These are phyloP conservation scores for Colletotrichum eremochloae DNA, from an alignment of 2,329 filamentous ascomycete species.

Conservation along the genomic window DNA sequence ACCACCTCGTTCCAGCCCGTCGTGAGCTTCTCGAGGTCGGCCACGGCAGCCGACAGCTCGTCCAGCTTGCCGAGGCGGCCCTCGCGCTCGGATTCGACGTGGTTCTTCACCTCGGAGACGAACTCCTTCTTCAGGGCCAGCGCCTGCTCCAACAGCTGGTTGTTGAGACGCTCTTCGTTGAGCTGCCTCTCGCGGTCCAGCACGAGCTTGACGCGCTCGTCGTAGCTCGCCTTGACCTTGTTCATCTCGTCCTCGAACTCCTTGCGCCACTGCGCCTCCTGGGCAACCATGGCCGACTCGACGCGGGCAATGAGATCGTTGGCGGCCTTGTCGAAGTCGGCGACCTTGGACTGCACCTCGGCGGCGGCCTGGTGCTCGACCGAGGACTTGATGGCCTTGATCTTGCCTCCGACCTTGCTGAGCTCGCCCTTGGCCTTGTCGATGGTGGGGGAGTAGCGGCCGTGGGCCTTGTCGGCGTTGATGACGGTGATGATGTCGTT, in stretches of 20 bases:
- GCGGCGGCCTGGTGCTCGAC: slow-evolving; percentile 79
- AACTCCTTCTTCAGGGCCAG: slow-evolving; percentile 90
- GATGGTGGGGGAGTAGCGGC: slow-evolving; percentile 83
- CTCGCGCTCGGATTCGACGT: slow-evolving; percentile 89
- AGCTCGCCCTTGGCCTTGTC: slow-evolving; percentile 89
- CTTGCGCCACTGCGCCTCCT: slow-evolving; percentile 85
- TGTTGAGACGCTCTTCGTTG: slow-evolving; percentile 85
- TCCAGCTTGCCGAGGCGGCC: slow-evolving; percentile 88
- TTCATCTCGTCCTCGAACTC: slow-evolving; percentile 91
- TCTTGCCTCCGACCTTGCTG: slow-evolving; percentile 81
- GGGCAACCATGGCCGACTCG: slow-evolving; percentile 83
- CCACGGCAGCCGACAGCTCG: slow-evolving; percentile 82
- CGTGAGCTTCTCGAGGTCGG: slow-evolving; percentile 88
- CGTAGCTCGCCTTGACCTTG: slow-evolving; percentile 81
- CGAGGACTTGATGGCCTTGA: slow-evolving; percentile 78
- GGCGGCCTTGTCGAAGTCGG: slow-evolving; percentile 88
- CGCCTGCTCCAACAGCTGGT: slow-evolving; percentile 90
- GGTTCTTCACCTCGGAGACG: slow-evolving; percentile 79
- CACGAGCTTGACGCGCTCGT: slow-evolving; percentile 83
- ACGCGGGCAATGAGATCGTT: slow-evolving; percentile 90
- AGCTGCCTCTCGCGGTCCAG: slow-evolving; percentile 84
- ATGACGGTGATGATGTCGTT: slow-evolving; percentile 96
- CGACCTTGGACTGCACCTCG: slow-evolving; percentile 78
- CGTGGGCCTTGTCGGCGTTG: slow-evolving; percentile 85
- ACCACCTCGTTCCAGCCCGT: slow-evolving; percentile 92